These are phyloP conservation scores for Uronychia binucleata DNA, from an alignment of 73 alveolate species.

Conservation along the genomic window DNA sequence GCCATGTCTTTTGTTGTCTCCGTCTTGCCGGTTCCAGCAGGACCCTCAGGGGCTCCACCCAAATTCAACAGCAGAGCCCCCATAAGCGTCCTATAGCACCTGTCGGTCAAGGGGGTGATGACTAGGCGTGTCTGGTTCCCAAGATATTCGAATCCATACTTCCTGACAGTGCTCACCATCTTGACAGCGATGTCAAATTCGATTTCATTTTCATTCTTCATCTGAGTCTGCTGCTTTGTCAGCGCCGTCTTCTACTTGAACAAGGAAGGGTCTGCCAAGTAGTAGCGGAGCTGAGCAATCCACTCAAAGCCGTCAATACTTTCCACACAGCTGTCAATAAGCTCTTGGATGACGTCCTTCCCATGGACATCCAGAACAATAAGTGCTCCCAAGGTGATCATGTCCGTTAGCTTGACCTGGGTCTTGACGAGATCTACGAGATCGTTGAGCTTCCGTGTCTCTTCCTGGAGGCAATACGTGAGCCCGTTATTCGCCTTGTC, in stretches of 20 bases:
- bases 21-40: conserved; percentile 92
- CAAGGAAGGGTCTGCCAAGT: conserved; percentile 31
- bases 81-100: conserved; percentile 95
- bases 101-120: conserved; percentile 92
- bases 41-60: conserved; percentile 95
- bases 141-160: conserved; percentile 90
- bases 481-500: background rate
- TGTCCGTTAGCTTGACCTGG: conserved; percentile 16
- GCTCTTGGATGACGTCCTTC: conserved; percentile 74
- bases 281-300: conserved; percentile 69
- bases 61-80: conserved; percentile 86
- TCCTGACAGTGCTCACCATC: conserved; percentile 88
- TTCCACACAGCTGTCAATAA: conserved; percentile 35
- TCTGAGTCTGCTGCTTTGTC: background rate
- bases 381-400: conserved; percentile 73
- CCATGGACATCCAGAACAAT: conserved; percentile 86
- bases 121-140: conserved; percentile 98
- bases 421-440: conserved; percentile 55
- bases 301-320: conserved; percentile 67
- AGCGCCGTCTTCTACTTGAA: background rate
- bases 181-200: conserved; percentile 90
- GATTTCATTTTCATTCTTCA: conserved; percentile 51
- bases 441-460: conserved; percentile 35
- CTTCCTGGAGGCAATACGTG: conserved; percentile 19
- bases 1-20: conserved; percentile 78